Conservation (phyloP, 2,329 filamentous ascomycete species). For the Byssoonygena ceratinophila region DNA sequence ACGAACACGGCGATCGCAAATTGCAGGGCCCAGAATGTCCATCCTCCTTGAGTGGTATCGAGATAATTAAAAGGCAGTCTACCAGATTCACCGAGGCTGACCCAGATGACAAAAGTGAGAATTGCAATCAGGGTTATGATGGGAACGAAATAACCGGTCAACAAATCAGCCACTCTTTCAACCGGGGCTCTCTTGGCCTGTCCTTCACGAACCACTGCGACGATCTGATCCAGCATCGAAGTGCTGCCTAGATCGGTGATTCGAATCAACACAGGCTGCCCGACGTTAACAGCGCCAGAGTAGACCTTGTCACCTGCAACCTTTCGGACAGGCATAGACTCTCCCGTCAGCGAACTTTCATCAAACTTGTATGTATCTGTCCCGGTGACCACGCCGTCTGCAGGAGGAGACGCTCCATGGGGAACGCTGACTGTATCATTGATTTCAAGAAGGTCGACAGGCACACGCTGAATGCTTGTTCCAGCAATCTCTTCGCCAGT, state of each 20-base stretch:
- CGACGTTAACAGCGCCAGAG: slow-evolving; percentile 40
- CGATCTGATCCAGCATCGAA: slow-evolving; percentile 43
- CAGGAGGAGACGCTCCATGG: slow-evolving; percentile 72
- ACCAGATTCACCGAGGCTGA: slow-evolving; percentile 36
- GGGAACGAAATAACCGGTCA: slow-evolving; percentile 43
- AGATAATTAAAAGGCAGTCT: slow-evolving; percentile 42
- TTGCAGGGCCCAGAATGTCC: slow-evolving; percentile 47
- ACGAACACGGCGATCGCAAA: slow-evolving; percentile 78
- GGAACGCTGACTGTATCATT: slow-evolving; percentile 65
- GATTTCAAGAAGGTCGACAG: slow-evolving; percentile 60
- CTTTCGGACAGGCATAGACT: slow-evolving; percentile 40
- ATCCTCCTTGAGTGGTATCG: slow-evolving; percentile 37
- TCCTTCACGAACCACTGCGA: slow-evolving; percentile 40
- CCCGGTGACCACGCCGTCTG: slow-evolving; percentile 56
- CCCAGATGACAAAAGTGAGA: slow-evolving; percentile 39
- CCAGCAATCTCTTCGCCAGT: slow-evolving; percentile 7
- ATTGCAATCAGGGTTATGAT: slow-evolving; percentile 41
- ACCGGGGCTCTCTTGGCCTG: slow-evolving; percentile 41
- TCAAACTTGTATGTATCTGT: slow-evolving; percentile 61
- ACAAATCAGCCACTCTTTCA: slow-evolving; percentile 38
- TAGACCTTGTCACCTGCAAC: slow-evolving; percentile 34
- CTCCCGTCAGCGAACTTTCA: slow-evolving; percentile 72
- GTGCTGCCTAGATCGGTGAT: slow-evolving; percentile 38
- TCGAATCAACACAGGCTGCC: slow-evolving; percentile 35
- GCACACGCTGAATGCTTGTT: slow-evolving; percentile 37